Percentiles rank a stretch among this genome's conserved stretches.
Conservation (phyloP, 23 red algal species). For the Gracilaria gracilis region DNA sequence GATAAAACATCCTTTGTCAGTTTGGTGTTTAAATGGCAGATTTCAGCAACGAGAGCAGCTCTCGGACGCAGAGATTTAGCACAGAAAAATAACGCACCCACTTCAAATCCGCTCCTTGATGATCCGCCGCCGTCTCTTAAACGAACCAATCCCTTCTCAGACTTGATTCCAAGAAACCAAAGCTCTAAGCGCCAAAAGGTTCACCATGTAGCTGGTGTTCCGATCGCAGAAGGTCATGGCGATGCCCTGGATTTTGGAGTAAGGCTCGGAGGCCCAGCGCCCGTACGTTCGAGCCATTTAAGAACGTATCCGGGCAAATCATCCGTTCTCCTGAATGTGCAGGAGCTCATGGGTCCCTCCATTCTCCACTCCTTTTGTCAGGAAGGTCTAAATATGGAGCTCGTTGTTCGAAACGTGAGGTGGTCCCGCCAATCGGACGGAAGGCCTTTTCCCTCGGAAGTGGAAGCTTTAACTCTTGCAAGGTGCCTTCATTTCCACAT, state of each 20-base stretch:
- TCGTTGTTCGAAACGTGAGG: neutral
- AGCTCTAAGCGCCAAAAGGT: too few species aligned
- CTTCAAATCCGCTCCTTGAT: too few species aligned
- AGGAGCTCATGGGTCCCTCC: neutral
- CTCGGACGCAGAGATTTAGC: too few species aligned
- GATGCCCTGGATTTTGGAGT: neutral
- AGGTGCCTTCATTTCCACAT: neutral
- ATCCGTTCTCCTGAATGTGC: neutral
- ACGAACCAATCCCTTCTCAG: too few species aligned
- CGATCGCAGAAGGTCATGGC: neutral
- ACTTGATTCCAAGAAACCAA: too few species aligned
- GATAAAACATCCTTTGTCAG: too few species aligned
- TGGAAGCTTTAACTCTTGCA: neutral
- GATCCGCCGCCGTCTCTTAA: too few species aligned
- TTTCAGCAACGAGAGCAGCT: too few species aligned
- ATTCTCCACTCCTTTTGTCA: conserved; percentile 5
- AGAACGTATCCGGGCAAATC: neutral
- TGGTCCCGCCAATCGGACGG: conserved; percentile 7
- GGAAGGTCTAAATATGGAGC: neutral
- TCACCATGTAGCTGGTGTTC: too few species aligned
- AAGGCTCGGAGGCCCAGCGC: conserved; percentile 6
- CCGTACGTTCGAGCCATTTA: neutral
- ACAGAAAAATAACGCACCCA: too few species aligned
- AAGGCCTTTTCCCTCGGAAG: neutral
- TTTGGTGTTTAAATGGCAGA: too few species aligned